Evolutionary conservation across 371 early-diverging fungal species (phyloP), one percentile per base, ranked within the genome.

Genomic region (Neoconidiobolus thromboides): DNA sequence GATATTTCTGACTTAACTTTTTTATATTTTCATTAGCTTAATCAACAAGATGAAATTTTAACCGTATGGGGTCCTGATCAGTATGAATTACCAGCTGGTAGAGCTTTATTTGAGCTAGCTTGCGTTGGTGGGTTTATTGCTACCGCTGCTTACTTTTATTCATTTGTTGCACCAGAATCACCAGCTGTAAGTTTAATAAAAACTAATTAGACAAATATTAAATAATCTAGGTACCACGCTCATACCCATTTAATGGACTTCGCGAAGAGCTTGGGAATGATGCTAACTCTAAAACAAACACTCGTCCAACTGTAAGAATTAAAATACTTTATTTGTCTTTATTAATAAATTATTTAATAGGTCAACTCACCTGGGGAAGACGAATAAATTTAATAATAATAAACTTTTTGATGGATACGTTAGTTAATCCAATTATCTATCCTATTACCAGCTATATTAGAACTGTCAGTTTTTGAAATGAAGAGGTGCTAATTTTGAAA

Each of bases 11-110:
- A 38, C 6, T 43, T 15, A 43, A 6, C 15, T 10, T 6, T 12
- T 55, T 43, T 48, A 26, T 5, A 42, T 15, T 3, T 36, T 38
- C 41, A 4, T 47, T 57, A 57, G 57, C 6, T 57, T 1, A 44
- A 57, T 26, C 47, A 57, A 46, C 57, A 57, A 57, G 57, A 57
- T 46, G 57, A 57, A 57, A 38, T 57, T 48, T 48, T 57, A 47
- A 43, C 44, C 15, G 57, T 57, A 26, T 57, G 57, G 57, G 57
- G 38, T 47, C 57, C 57, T 36, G 57, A 57, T 57, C 47, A 47
- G 12, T 38, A 57, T 38, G 48, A 57, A 7, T 57, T 46, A 15
- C 57, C 57, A 26, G 47, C 37, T 46, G 14, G 12, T 14, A 57
- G 39, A 36, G 57, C 57, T 47, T 40, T 43, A 38, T 57, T 57